Conservation (phyloP, 2,329 filamentous ascomycete genomes). For the Escovopsis weberi region DNA sequence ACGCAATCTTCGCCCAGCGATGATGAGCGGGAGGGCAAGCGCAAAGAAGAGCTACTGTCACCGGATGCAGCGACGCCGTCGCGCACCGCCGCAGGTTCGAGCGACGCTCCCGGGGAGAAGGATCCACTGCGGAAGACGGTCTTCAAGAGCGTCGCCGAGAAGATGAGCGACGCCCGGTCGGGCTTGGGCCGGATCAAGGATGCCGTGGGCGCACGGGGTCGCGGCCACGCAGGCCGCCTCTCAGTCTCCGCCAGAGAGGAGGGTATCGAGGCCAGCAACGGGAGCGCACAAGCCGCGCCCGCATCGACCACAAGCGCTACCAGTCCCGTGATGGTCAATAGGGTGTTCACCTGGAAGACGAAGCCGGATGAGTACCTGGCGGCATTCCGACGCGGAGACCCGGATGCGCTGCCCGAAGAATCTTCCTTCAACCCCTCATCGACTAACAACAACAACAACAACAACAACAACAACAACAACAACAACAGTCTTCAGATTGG, state of each 20-base stretch:
- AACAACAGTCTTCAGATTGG: too few relatives aligned
- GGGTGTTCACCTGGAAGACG: conserved; percentile 48
- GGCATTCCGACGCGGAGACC: conserved; percentile 23
- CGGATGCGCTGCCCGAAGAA: conserved; percentile 11
- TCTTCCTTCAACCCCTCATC: conserved; percentile 11
- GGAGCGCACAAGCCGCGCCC: conserved; percentile 5
- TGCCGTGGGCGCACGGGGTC: conserved; percentile 51
- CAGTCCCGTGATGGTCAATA: conserved; percentile 27
- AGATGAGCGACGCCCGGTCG: conserved; percentile 66
- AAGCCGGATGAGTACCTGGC: conserved; percentile 45
- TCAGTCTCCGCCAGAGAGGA: conserved; percentile 32
- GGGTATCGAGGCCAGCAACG: conserved; percentile 22
- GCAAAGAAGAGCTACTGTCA: conserved; percentile 30
- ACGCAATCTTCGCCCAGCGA: conserved; percentile 37
- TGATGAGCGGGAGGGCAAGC: conserved; percentile 31
- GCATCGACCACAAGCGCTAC: conserved; percentile 13
- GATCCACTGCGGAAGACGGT: conserved; percentile 49
- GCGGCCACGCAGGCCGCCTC: conserved; percentile 37
- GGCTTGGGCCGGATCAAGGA: conserved; percentile 78
- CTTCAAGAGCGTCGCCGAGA: conserved; percentile 66
- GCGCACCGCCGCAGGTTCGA: conserved; percentile 29
- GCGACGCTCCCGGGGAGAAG: conserved; percentile 25
- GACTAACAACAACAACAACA: conserved; percentile 2
- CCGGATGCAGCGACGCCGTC: conserved; percentile 25
- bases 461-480: too few relatives aligned